Evolutionary conservation across 306 rosid species (phyloP).

Genomic region (Dalbergia oliveri): DNA sequence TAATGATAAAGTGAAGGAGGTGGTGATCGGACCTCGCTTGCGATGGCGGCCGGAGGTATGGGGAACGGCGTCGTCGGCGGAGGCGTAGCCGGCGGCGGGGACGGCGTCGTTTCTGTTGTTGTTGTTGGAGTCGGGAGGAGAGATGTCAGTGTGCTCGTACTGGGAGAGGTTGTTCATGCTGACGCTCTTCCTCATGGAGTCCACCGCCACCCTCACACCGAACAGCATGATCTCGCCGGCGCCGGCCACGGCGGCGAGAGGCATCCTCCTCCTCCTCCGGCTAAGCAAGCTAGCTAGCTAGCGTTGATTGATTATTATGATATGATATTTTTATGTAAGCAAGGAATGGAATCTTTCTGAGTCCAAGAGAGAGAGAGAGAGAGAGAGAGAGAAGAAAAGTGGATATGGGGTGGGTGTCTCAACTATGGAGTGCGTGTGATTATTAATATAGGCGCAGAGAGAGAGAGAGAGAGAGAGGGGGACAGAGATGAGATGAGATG

Average conservation of each 20-base stretch:
- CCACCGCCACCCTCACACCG: conserved; percentile 81
- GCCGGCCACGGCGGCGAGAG: conserved; percentile 48
- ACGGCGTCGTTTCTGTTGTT: neutral
- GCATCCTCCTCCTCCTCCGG: conserved; percentile 46
- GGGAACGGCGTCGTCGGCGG: conserved; percentile 73
- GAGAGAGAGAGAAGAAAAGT: neutral
- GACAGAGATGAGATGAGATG: neutral
- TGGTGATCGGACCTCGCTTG: conserved; percentile 72
- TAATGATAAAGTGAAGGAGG: neutral
- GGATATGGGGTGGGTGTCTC: neutral
- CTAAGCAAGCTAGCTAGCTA: no score
- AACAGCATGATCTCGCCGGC: conserved; percentile 80
- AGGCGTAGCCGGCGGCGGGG: conserved; percentile 66
- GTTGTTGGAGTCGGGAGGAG: conserved; percentile 35
- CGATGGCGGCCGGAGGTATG: conserved; percentile 68
- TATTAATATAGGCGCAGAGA: neutral
- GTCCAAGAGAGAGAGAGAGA: neutral
- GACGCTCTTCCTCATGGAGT: conserved; percentile 87
- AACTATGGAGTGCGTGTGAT: neutral
- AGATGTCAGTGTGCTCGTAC: conserved; percentile 69
- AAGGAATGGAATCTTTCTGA: neutral
- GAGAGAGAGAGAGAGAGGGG: neutral
- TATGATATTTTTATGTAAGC: neutral
- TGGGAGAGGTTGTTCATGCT: conserved; percentile 85
- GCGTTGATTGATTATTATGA: no score